Evolutionary conservation across 352 stramenopile species (phyloP).

Genomic region (Phytophthora pinifolia): DNA sequence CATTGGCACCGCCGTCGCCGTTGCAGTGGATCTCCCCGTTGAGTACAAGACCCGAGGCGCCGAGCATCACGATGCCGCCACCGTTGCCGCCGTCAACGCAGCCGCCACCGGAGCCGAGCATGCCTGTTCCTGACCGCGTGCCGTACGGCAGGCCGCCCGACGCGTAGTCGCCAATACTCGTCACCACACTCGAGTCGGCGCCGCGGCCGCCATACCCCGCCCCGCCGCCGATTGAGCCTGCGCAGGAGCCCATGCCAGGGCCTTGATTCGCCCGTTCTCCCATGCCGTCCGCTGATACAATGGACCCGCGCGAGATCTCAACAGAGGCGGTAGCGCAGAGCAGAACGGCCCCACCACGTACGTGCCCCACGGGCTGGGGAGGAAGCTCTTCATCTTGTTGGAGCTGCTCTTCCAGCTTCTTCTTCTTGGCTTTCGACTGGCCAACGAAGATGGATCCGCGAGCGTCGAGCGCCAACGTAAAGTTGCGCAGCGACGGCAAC

Average conservation of each 20-base stretch:
- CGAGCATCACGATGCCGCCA: constrained; percentile 69
- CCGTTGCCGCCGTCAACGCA: constrained; percentile 68
- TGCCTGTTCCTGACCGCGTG: constrained; percentile 59
- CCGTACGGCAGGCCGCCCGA: constrained; percentile 69
- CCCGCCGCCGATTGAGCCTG: constrained; percentile 58
- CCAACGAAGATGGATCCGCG: constrained; percentile 59
- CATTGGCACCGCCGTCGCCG: constrained; percentile 52
- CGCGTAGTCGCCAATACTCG: constrained; percentile 53
- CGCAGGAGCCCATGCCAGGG: constrained; percentile 55
- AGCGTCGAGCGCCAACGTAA: constrained; percentile 59
- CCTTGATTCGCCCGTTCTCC: constrained; percentile 69
- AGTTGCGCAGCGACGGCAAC: constrained; percentile 44
- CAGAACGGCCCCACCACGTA: constrained; percentile 62
- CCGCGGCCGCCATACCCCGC: constrained; percentile 71
- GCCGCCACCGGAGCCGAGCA: constrained; percentile 70
- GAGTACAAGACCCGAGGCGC: constrained; percentile 54
- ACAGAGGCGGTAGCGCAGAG: constrained; percentile 59
- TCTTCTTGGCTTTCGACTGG: constrained; percentile 24
- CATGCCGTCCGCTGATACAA: constrained; percentile 60
- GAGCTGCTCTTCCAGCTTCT: constrained; percentile 26
- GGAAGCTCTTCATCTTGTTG: constrained; percentile 23
- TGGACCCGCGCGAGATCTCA: constrained; percentile 38
- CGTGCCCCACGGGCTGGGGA: constrained; percentile 18
- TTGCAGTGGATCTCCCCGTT: constrained; percentile 77
- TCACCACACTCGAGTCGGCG: constrained; percentile 66